Conservation (phyloP, 768 basidiomycete genomes). For the Russula sp. region DNA sequence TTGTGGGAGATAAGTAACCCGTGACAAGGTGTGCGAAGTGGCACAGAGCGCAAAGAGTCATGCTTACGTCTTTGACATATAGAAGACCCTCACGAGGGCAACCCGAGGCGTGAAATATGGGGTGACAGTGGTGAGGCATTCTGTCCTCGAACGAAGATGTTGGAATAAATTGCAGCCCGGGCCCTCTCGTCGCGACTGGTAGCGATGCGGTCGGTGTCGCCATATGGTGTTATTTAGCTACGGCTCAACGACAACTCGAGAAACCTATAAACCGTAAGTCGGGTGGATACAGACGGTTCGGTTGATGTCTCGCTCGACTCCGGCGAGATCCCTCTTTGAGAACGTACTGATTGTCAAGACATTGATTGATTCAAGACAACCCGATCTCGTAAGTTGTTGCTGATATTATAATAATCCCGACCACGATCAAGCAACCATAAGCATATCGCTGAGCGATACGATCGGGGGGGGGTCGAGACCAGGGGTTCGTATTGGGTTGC, state of each 20-base stretch:
- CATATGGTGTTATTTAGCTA: too few species aligned
- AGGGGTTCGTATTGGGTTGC: not conserved
- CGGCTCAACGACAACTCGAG: too few species aligned
- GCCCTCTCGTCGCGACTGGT: too few species aligned
- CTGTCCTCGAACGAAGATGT: not conserved
- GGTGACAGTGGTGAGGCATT: not conserved
- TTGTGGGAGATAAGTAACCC: conserved; percentile 6
- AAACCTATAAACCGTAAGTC: too few species aligned
- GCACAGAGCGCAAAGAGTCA: not conserved
- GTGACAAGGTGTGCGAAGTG: conserved; percentile 10
- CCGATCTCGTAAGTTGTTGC: not conserved
- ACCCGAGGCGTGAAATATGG: not conserved
- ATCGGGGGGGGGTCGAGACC: not conserved
- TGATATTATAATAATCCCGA: not conserved
- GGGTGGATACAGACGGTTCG: too few species aligned
- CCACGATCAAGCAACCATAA: not conserved
- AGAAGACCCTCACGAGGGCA: not conserved
- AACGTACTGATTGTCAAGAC: too few species aligned
- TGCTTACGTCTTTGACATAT: conserved; percentile 9
- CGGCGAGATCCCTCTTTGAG: too few species aligned
- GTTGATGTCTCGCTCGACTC: too few species aligned
- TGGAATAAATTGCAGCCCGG: too few species aligned
- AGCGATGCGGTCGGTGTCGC: too few species aligned
- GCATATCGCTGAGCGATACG: not conserved
- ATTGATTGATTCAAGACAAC: too few species aligned